A percentile compares a stretch with the other conserved stretches of the same genome.
Conservation (phyloP, 192 early-diverging fungal species). For the Backusella morwellensis region DNA sequence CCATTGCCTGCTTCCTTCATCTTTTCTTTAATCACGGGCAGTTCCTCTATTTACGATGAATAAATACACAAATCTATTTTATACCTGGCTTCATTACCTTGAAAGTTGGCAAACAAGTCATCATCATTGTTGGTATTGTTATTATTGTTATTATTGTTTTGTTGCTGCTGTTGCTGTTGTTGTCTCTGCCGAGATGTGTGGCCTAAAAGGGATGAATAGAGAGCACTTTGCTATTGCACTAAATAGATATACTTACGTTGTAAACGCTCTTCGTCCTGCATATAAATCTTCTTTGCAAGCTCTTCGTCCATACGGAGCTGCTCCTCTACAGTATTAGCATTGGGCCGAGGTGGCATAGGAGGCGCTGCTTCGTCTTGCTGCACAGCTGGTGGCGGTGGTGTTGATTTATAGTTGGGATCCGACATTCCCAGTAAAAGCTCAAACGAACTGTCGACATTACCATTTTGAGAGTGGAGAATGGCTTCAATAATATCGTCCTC, state of each 20-base stretch:
- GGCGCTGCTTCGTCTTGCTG: constrained; percentile 11
- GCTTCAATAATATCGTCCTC: constrained; percentile 51
- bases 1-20: constrained; percentile 54
- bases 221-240: too few species aligned
- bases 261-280: constrained; percentile 45
- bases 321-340: constrained; percentile 28
- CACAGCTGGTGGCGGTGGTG: not conserved
- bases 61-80: not conserved
- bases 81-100: constrained; percentile 5
- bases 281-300: constrained; percentile 45
- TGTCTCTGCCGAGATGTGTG: constrained; percentile 19
- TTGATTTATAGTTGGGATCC: constrained; percentile 52
- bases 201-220: not conserved
- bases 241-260: not conserved
- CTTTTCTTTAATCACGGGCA: constrained; percentile 57
- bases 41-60: constrained; percentile 36
- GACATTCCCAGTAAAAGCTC: constrained; percentile 51
- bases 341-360: constrained; percentile 35
- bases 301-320: constrained; percentile 57
- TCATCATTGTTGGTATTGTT: constrained; percentile 14
- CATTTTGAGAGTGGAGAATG: constrained; percentile 47
- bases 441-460: constrained; percentile 45
- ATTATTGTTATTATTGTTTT: constrained; percentile 21
- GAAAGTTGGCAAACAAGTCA: constrained; percentile 31
- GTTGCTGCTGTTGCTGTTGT: constrained; percentile 37